These are phyloP conservation scores for Amanita pallidorosea DNA, from an alignment of 768 basidiomycete species.

Conservation along the genomic window DNA sequence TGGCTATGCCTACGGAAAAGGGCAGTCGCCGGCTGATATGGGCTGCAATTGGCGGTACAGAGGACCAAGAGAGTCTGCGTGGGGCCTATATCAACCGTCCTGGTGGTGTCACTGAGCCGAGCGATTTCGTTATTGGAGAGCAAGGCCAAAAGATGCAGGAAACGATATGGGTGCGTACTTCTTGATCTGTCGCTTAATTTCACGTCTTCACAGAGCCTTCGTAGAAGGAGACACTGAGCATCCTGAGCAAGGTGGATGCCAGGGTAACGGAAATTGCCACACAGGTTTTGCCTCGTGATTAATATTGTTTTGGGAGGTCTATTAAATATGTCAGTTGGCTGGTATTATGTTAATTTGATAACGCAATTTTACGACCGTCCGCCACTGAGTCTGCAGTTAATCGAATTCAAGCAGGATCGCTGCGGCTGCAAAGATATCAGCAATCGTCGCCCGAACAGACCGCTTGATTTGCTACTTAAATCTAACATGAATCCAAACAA, in stretches of 20 bases:
- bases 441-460: too few relatives aligned
- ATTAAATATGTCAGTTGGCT: too few relatives aligned
- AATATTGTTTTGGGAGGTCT: too few relatives aligned
- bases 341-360: too few relatives aligned
- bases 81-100: constrained; percentile 18
- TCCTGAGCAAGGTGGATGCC: constrained; percentile 4
- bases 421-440: too few relatives aligned
- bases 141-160: constrained; percentile 18
- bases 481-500: too few relatives aligned
- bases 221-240: constrained; percentile 1
- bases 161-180: constrained; percentile 22
- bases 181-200: neutral
- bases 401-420: too few relatives aligned
- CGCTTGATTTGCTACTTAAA: too few relatives aligned
- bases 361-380: too few relatives aligned
- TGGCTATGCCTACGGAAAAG: constrained; percentile 27
- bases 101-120: constrained; percentile 18
- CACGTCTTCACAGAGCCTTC: neutral
- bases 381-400: too few relatives aligned
- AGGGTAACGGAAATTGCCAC: neutral
- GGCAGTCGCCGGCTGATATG: constrained; percentile 24
- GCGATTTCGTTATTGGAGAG: constrained; percentile 22
- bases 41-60: constrained; percentile 19
- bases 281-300: neutral
- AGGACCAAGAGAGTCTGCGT: constrained; percentile 15